phyloP scores from a whole-genome alignment of 1,284 basidiomycete species.

The Anthracocystis setariae region DNA sequence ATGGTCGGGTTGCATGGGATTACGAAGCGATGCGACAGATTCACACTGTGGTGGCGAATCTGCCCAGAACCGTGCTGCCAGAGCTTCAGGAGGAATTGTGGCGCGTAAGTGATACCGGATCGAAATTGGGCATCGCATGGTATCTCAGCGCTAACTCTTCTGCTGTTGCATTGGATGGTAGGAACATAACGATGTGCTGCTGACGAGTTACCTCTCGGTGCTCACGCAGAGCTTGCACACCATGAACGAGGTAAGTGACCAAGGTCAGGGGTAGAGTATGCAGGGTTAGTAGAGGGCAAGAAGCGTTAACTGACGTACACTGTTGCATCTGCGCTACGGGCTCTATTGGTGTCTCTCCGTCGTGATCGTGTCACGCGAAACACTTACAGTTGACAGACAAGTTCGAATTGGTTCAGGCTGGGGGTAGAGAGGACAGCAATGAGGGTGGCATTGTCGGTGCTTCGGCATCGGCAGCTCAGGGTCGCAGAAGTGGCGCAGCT shows the following conservation, averaged over 20 bases:
- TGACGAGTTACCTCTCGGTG: slow-evolving; percentile 86
- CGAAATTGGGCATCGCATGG: neutral
- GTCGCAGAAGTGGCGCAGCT: slow-evolving; percentile 7
- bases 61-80: slow-evolving; percentile 44
- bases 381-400: slow-evolving; percentile 57
- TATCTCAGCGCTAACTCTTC: no score
- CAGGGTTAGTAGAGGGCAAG: neutral
- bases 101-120: slow-evolving; percentile 26
- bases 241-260: slow-evolving; percentile 81
- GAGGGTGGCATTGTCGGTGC: slow-evolving; percentile 13
- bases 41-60: slow-evolving; percentile 81
- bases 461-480: slow-evolving; percentile 5
- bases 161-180: slow-evolving; percentile 67
- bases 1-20: slow-evolving; percentile 47
- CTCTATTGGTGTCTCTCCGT: no score
- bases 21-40: slow-evolving; percentile 84
- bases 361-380: neutral
- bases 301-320: neutral
- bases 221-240: slow-evolving; percentile 87
- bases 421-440: slow-evolving; percentile 15
- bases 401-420: slow-evolving; percentile 54
- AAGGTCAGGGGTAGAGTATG: neutral
- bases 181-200: slow-evolving; percentile 95
- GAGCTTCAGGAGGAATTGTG: slow-evolving; percentile 54
- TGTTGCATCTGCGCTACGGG: neutral